Evolutionary conservation across 2,329 filamentous ascomycete genomes (phyloP).

Genomic region (Sordariomycetes sp.): DNA sequence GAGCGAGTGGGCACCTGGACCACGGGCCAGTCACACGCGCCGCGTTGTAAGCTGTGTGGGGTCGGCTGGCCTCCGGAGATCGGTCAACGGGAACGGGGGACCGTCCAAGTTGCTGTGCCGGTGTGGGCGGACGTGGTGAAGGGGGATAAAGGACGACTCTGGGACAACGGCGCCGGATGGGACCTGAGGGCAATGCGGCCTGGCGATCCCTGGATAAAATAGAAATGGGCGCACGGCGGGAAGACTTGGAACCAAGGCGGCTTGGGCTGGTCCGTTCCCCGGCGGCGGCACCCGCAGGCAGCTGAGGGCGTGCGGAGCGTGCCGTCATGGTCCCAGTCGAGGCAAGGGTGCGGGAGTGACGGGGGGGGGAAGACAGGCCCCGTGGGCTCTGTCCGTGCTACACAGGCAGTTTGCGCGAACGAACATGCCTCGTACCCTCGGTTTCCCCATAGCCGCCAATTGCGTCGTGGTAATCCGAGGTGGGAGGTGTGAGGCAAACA

Average conservation of each 20-base stretch:
- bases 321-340: too few species aligned
- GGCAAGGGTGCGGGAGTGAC: neutral
- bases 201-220: neutral
- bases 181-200: neutral
- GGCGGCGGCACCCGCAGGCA: neutral
- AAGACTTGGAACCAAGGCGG: neutral
- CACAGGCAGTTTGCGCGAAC: neutral
- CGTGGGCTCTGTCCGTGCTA: neutral
- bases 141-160: neutral
- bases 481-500: neutral
- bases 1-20: neutral
- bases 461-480: neutral
- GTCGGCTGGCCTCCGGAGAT: neutral
- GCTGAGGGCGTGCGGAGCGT: too few species aligned
- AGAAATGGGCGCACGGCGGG: neutral
- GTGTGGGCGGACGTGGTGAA: neutral
- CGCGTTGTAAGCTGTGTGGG: neutral
- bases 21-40: neutral
- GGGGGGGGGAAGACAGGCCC: neutral
- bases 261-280: neutral
- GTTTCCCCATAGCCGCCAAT: neutral
- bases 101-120: neutral
- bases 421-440: neutral
- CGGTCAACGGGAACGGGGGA: neutral
- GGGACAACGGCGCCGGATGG: neutral